A percentile compares a stretch with the other conserved stretches of the same genome.
Evolutionary conservation across 345 rosid genomes (phyloP).

Genomic region (Sisymbrium altissimum): DNA sequence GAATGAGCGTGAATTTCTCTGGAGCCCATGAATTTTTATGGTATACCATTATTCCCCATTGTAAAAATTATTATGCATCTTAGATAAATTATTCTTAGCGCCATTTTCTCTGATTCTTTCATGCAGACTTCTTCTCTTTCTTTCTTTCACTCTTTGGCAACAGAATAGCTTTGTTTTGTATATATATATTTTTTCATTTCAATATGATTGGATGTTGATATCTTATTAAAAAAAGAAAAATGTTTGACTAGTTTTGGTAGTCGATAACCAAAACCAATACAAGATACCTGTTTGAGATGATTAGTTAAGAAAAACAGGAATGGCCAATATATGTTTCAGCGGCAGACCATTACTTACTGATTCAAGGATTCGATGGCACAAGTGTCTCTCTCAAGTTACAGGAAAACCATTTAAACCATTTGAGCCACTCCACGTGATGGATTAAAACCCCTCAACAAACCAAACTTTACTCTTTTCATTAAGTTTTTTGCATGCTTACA

Average conservation of each 20-base stretch:
- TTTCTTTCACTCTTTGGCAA: background rate
- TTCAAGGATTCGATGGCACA: background rate
- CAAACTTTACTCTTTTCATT: background rate
- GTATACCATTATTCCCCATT: background rate
- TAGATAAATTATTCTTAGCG: slow-evolving; percentile 14
- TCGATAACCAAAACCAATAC: background rate
- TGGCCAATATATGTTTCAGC: background rate
- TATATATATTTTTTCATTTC: background rate
- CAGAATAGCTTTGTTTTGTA: background rate
- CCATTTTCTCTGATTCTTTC: slow-evolving; percentile 23
- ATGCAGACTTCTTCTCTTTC: slow-evolving; percentile 20
- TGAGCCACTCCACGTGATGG: background rate
- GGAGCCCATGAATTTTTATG: slow-evolving; percentile 6
- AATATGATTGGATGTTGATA: background rate
- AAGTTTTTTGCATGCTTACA: background rate
- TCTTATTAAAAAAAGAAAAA: background rate
- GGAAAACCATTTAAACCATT: background rate
- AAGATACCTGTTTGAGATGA: background rate
- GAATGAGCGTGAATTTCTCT: slow-evolving; percentile 30
- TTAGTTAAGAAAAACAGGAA: background rate
- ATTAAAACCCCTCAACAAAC: background rate
- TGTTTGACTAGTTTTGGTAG: background rate
- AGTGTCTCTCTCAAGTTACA: background rate
- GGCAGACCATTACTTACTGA: background rate
- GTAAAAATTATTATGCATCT: background rate